phyloP scores from a whole-genome alignment of 2,329 filamentous ascomycete genomes.

The Hypomyces perniciosus region DNA sequence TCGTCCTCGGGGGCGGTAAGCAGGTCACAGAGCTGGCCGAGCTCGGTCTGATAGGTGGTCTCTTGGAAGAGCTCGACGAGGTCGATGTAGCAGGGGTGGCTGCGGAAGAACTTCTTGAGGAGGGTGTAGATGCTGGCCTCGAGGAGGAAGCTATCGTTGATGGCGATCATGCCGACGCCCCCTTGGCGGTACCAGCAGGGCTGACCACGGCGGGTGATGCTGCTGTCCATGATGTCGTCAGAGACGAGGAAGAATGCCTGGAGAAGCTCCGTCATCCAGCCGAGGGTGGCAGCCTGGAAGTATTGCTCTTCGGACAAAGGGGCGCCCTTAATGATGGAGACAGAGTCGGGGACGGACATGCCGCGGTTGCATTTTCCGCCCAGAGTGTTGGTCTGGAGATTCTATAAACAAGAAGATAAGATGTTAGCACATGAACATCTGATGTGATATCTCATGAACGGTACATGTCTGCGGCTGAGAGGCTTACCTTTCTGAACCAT shows the following conservation, averaged over 20 bases:
- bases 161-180: constrained; percentile 88
- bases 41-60: constrained; percentile 85
- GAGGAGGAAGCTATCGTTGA: constrained; percentile 98
- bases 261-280: constrained; percentile 96
- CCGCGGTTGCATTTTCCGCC: constrained; percentile 98
- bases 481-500: constrained; percentile 74
- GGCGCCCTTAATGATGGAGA: constrained; percentile 66
- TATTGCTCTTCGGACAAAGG: constrained; percentile 75
- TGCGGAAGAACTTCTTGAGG: constrained; percentile 88
- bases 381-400: constrained; percentile 75
- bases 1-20: constrained; percentile 92
- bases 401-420: background rate
- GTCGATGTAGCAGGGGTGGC: constrained; percentile 82
- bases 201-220: constrained; percentile 87
- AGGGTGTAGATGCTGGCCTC: constrained; percentile 85
- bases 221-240: constrained; percentile 97
- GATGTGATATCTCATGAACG: background rate
- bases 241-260: constrained; percentile 98
- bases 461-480: background rate
- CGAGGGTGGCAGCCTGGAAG: constrained; percentile 79
- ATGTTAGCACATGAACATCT: too few species aligned
- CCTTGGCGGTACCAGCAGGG: constrained; percentile 95
- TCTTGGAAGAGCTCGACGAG: constrained; percentile 96
- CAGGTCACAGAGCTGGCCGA: constrained; percentile 90
- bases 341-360: constrained; percentile 93